Evolutionary conservation across 106 monocot species (phyloP).

Genomic region (Posidonia australis): DNA sequence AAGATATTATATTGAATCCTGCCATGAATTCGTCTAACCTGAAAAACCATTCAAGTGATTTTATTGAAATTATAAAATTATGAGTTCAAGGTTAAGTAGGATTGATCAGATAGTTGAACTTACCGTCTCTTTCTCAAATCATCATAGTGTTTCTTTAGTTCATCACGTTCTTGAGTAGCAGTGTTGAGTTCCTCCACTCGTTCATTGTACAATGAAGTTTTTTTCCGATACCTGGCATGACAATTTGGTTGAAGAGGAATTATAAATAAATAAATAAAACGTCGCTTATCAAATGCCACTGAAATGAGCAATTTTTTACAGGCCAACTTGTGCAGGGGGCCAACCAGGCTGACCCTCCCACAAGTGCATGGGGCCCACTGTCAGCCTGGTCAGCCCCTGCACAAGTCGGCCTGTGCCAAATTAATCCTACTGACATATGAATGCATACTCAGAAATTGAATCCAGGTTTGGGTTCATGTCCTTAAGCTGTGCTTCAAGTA

Average conservation of each 20-base stretch:
- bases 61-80: not conserved
- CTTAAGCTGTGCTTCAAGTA: slow-evolving; percentile 89
- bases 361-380: too few relatives aligned
- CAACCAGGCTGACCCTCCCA: too few relatives aligned
- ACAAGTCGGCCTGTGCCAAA: too few relatives aligned
- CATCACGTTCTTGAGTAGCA: slow-evolving; percentile 78
- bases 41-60: slow-evolving; percentile 5
- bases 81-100: not conserved
- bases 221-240: slow-evolving; percentile 56
- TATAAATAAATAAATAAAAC: not conserved
- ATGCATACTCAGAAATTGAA: slow-evolving; percentile 78
- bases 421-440: not conserved
- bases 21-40: slow-evolving; percentile 98
- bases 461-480: slow-evolving; percentile 95
- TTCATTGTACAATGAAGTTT: slow-evolving; percentile 48
- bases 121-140: slow-evolving; percentile 80
- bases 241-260: not conserved
- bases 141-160: slow-evolving; percentile 83
- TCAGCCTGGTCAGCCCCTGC: too few relatives aligned
- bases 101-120: slow-evolving; percentile 4
- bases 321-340: too few relatives aligned
- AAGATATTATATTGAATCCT: slow-evolving; percentile 91
- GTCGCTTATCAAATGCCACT: too few relatives aligned
- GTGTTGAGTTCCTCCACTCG: slow-evolving; percentile 82
- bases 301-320: too few relatives aligned